Conservation (phyloP, 257 asterid genomes). For the Agastache rugosa region DNA sequence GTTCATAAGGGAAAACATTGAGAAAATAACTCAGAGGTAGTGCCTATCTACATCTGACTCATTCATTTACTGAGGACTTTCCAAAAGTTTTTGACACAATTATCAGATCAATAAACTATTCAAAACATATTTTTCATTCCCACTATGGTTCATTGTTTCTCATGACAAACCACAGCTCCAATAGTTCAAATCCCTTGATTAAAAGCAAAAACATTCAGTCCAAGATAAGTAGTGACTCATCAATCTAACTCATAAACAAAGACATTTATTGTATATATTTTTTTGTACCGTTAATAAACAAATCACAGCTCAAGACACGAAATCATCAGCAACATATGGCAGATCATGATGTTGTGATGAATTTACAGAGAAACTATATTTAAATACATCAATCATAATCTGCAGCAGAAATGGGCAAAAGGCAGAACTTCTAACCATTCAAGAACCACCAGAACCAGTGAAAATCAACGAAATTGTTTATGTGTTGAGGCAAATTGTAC, state of each 20-base stretch:
- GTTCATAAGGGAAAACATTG: not conserved
- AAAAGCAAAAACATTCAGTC: not conserved
- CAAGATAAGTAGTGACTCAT: not conserved
- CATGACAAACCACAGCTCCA: not conserved
- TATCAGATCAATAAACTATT: not conserved
- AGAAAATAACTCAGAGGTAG: not conserved
- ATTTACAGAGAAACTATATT: not conserved
- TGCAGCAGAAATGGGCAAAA: not conserved
- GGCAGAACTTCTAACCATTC: not conserved
- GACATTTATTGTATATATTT: not conserved
- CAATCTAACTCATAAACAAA: not conserved
- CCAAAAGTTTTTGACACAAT: not conserved
- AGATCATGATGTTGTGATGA: not conserved
- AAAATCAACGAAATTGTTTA: not conserved
- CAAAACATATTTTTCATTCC: not conserved
- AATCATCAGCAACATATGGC: not conserved
- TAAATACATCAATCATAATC: not conserved
- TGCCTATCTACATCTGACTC: not conserved
- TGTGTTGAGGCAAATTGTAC: not conserved
- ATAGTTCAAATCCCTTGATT: not conserved
- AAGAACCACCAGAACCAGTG: conserved; percentile 1
- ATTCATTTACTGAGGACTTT: not conserved
- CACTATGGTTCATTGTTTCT: not conserved
- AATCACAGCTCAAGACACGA: not conserved
- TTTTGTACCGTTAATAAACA: not conserved